phyloP scores from a whole-genome alignment of 441 rosid species.

The Euphorbia celastroides region DNA sequence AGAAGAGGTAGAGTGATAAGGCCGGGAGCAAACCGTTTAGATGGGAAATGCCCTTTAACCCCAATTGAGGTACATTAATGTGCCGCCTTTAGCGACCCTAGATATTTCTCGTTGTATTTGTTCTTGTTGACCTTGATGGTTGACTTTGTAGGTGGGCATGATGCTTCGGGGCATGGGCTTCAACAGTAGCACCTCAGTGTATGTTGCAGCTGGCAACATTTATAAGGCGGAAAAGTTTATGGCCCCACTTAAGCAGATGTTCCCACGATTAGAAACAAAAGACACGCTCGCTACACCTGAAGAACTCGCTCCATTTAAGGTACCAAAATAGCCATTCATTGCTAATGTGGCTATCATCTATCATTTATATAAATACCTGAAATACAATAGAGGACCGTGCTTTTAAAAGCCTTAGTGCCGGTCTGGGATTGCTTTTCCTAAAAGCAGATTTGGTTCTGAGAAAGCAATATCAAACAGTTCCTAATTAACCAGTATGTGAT shows the following conservation, averaged over 20 bases:
- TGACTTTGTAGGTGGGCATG: constrained; percentile 75
- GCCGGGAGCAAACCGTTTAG: constrained; percentile 86
- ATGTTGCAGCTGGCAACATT: constrained; percentile 87
- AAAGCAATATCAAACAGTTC: too few relatives aligned
- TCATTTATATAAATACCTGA: not conserved
- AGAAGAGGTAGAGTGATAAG: constrained; percentile 77
- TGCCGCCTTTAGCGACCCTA: too few relatives aligned
- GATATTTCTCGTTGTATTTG: not conserved
- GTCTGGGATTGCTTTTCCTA: too few relatives aligned
- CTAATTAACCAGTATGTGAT: constrained; percentile 24
- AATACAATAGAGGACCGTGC: constrained; percentile 3
- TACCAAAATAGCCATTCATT: constrained; percentile 22
- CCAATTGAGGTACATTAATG: constrained; percentile 94
- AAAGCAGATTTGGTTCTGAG: too few relatives aligned
- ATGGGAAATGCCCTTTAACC: constrained; percentile 90
- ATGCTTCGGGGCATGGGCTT: constrained; percentile 99
- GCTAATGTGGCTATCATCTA: not conserved
- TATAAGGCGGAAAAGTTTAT: constrained; percentile 80
- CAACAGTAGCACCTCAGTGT: constrained; percentile 67
- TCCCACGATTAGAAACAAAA: constrained; percentile 87
- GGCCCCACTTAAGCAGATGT: constrained; percentile 89
- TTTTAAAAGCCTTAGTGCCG: too few relatives aligned
- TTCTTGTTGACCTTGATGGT: not conserved
- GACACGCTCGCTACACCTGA: constrained; percentile 69
- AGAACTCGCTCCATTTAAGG: constrained; percentile 89